A percentile compares a stretch with the other conserved stretches of the same genome.
Conservation (phyloP, 257 asterid species). For the Salvia hispanica region DNA sequence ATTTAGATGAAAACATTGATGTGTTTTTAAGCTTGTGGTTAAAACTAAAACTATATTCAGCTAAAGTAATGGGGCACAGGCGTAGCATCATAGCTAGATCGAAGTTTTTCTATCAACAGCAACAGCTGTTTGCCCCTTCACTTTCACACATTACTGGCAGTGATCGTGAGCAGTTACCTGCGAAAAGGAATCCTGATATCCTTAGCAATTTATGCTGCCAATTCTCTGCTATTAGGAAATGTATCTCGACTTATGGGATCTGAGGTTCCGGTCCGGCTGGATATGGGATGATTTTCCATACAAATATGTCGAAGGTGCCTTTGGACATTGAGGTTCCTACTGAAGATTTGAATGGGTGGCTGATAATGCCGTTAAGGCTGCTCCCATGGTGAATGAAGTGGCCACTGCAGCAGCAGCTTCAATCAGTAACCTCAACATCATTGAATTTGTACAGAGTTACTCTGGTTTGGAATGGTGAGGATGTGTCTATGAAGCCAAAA, state of each 20-base stretch:
- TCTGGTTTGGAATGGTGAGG: too few relatives aligned
- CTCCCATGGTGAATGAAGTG: slow-evolving; percentile 67
- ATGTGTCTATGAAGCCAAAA: too few relatives aligned
- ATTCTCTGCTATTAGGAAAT: slow-evolving; percentile 35
- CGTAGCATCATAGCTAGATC: slow-evolving; percentile 65
- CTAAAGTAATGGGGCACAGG: slow-evolving; percentile 58
- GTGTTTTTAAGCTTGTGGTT: background rate
- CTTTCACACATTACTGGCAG: too few relatives aligned
- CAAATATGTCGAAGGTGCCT: slow-evolving; percentile 78
- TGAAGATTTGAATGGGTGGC: slow-evolving; percentile 27
- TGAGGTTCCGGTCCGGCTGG: slow-evolving; percentile 45
- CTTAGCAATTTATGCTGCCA: slow-evolving; percentile 32
- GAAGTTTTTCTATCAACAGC: slow-evolving; percentile 62
- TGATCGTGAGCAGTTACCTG: too few relatives aligned
- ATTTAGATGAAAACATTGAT: too few relatives aligned
- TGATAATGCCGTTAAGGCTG: slow-evolving; percentile 54
- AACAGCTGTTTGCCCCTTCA: slow-evolving; percentile 50
- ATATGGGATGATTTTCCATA: slow-evolving; percentile 39
- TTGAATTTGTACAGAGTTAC: too few relatives aligned
- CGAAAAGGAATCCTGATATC: too few relatives aligned
- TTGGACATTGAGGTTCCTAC: slow-evolving; percentile 46
- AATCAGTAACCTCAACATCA: too few relatives aligned
- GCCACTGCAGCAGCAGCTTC: slow-evolving; percentile 80
- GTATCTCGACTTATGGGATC: slow-evolving; percentile 40
- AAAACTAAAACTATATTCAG: background rate